Conservation (phyloP, 768 basidiomycete species). For the Panaeolus cyanescens region DNA sequence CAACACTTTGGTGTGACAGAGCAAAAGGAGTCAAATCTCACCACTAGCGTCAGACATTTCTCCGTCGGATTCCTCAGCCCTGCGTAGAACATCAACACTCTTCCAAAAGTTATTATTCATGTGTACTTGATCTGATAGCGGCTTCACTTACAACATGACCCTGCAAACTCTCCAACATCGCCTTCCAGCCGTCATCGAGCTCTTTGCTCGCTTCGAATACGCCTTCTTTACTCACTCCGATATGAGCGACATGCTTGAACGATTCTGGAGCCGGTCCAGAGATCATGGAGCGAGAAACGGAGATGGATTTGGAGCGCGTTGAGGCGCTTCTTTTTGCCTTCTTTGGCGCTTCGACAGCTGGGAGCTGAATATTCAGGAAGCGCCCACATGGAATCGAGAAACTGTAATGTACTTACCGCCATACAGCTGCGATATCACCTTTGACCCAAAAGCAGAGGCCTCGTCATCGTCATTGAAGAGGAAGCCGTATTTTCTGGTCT, state of each 20-base stretch:
- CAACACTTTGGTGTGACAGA: neutral
- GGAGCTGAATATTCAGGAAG: slow-evolving; percentile 8
- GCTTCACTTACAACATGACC: slow-evolving; percentile 28
- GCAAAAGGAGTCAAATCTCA: neutral
- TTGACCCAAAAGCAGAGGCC: slow-evolving; percentile 39
- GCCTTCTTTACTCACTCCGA: slow-evolving; percentile 55
- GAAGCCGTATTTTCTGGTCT: slow-evolving; percentile 57
- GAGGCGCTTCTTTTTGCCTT: slow-evolving; percentile 40
- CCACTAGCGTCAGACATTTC: slow-evolving; percentile 13
- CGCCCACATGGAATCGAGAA: slow-evolving; percentile 9
- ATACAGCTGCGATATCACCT: slow-evolving; percentile 34
- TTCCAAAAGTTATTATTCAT: slow-evolving; percentile 35
- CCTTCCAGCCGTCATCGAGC: slow-evolving; percentile 55
- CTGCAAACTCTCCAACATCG: slow-evolving; percentile 37
- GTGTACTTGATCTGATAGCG: slow-evolving; percentile 28
- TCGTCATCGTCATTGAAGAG: slow-evolving; percentile 53
- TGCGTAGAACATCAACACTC: slow-evolving; percentile 25
- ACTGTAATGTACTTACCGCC: slow-evolving; percentile 20
- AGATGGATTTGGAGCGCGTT: slow-evolving; percentile 25
- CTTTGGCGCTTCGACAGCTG: slow-evolving; percentile 19
- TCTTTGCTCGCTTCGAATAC: slow-evolving; percentile 54
- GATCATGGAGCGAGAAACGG: slow-evolving; percentile 46
- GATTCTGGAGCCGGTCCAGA: slow-evolving; percentile 60
- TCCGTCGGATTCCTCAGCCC: slow-evolving; percentile 15
- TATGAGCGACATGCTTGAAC: slow-evolving; percentile 68